Evolutionary conservation across 805 yeast species (phyloP).

Genomic region (Sugiyamaella mastotermitis): DNA sequence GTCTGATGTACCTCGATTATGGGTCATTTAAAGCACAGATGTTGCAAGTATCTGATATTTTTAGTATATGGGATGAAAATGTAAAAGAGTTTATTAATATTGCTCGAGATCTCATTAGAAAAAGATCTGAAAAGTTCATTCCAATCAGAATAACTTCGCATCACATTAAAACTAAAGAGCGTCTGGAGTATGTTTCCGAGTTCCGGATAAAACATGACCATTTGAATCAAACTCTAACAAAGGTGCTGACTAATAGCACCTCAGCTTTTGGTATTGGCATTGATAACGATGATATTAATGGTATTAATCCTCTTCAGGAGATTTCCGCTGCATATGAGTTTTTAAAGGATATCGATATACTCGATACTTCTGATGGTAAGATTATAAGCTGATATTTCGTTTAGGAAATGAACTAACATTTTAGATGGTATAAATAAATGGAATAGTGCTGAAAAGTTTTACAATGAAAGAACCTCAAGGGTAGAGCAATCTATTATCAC

Average conservation of each 20-base stretch:
- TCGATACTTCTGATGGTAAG: slow-evolving; percentile 30
- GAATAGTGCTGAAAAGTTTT: slow-evolving; percentile 36
- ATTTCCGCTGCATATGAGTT: slow-evolving; percentile 39
- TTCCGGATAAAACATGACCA: slow-evolving; percentile 53
- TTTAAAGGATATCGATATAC: slow-evolving; percentile 33
- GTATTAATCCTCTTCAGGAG: slow-evolving; percentile 28
- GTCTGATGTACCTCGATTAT: slow-evolving; percentile 42
- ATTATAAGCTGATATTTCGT: neutral
- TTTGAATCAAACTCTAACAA: slow-evolving; percentile 35
- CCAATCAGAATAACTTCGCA: slow-evolving; percentile 54
- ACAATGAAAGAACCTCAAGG: slow-evolving; percentile 37
- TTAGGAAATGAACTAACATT: neutral
- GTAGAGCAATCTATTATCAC: slow-evolving; percentile 44
- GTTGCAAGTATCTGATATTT: slow-evolving; percentile 29
- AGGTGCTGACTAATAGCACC: slow-evolving; percentile 18
- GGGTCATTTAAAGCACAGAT: slow-evolving; percentile 35
- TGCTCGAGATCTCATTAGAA: slow-evolving; percentile 70
- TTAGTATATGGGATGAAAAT: slow-evolving; percentile 52
- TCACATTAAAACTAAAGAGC: slow-evolving; percentile 34
- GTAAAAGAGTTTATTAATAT: slow-evolving; percentile 57
- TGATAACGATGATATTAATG: slow-evolving; percentile 20
- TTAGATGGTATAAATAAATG: slow-evolving; percentile 30
- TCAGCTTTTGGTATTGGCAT: slow-evolving; percentile 7
- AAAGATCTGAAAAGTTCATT: slow-evolving; percentile 63
- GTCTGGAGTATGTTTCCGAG: slow-evolving; percentile 37